Base-by-base conservation (phyloP, 768 basidiomycete species). In the Auricularia cornea region DNA sequence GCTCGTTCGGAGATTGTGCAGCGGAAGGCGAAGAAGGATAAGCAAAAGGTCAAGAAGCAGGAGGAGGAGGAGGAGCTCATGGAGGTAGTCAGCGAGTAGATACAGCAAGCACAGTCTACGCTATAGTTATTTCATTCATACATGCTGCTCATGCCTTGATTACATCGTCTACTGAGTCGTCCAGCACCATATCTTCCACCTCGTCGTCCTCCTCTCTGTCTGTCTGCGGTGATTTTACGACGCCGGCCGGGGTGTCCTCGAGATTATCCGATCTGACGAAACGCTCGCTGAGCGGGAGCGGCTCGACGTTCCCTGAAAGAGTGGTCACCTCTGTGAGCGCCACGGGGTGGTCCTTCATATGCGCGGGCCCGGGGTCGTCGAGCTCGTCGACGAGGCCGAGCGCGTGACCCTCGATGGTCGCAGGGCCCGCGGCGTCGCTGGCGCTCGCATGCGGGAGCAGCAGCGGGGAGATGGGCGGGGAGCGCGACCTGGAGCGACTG, bases 311-410 rank as follows among this genome's bases (percentile, higher is more conserved):
- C 3, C 31, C 16, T 29, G 20, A 41, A 29, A 41, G 33, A 18
- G 61, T 67, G 18, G 68, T 68, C 29, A 64, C 67, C 20, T 67
- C 44, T 3, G 82, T 83, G 59, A 92, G 74, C 1, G 90, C 79
- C 3, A 83, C 88, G 3, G 90, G 90, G 70, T 85, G 85, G 57
- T 92, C 87, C 68, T 90, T 90, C 80, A 93, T 78, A 72, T 93
- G 91, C 26, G 90, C 91, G 16, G 91, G 91, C 60, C 83, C 78
- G 3, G 91, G 90, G 73, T 92, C 89, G 68, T 93, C 92, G 67
- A 93, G 75, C 73, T 93, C 90, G 67, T 94, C 91, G 31, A 94
- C 92, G 20, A 93, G 78, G 0, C 92, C 90, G 5, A 93, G 59
- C 6, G 59, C 62, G 4, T 75, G 3, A 78, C 85, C 69, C 82